Percentiles rank a stretch among this genome's conserved stretches.
Conservation (phyloP, 768 basidiomycete species). For the Mycena latifolia region DNA sequence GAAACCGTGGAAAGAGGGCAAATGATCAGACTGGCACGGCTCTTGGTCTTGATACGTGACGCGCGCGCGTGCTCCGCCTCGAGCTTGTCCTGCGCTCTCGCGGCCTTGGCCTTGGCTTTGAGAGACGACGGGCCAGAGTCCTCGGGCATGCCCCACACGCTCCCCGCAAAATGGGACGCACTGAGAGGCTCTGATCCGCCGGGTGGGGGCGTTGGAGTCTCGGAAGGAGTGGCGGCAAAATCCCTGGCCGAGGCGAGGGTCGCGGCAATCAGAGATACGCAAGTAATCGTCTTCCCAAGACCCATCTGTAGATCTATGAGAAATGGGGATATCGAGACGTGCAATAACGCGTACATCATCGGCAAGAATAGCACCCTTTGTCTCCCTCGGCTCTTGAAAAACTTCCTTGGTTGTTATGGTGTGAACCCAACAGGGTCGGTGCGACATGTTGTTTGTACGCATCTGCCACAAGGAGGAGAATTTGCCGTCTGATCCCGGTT, state of each 20-base stretch:
- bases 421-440: conserved; percentile 75
- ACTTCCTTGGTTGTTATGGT: conserved; percentile 87
- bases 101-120: conserved; percentile 77
- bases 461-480: conserved; percentile 81
- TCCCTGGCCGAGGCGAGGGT: conserved; percentile 78
- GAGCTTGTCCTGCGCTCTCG: conserved; percentile 75
- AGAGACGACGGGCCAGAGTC: conserved; percentile 46
- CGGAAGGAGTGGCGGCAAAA: conserved; percentile 73
- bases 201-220: conserved; percentile 54
- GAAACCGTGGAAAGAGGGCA: conserved; percentile 97
- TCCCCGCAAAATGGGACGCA: conserved; percentile 77
- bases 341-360: conserved; percentile 83
- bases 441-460: conserved; percentile 61
- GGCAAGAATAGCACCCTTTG: conserved; percentile 92
- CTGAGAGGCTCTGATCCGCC: conserved; percentile 45
- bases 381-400: conserved; percentile 72
- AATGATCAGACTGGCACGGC: conserved; percentile 94
- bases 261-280: conserved; percentile 92
- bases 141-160: conserved; percentile 89
- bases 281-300: conserved; percentile 96
- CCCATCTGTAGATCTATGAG: conserved; percentile 79
- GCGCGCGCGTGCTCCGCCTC: conserved; percentile 78
- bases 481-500: conserved; percentile 64
- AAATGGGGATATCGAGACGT: conserved; percentile 19
- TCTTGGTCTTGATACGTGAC: conserved; percentile 84